These are phyloP conservation scores for Rhynchosporium agropyri DNA, from an alignment of 2,329 filamentous ascomycete species.

Conservation along the genomic window DNA sequence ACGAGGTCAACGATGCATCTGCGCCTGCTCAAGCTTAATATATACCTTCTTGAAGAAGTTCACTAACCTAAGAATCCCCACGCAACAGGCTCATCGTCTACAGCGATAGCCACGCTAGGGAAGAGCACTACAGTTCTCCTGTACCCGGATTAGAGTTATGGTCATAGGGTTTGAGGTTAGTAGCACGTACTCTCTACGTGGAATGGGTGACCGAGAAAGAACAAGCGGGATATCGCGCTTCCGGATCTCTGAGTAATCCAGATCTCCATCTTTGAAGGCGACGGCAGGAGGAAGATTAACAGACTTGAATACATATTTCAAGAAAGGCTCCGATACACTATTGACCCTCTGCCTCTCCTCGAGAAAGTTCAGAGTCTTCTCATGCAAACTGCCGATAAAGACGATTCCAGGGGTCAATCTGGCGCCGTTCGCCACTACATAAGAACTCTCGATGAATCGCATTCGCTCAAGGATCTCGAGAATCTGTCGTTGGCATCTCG, in stretches of 20 bases:
- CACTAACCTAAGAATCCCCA: slow-evolving; percentile 58
- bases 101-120: slow-evolving; percentile 51
- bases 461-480: slow-evolving; percentile 41
- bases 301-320: slow-evolving; percentile 61
- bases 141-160: neutral
- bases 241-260: slow-evolving; percentile 58
- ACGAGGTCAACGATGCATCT: slow-evolving; percentile 62
- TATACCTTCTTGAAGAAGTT: neutral
- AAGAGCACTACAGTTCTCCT: slow-evolving; percentile 49
- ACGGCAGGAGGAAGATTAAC: slow-evolving; percentile 48
- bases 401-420: slow-evolving; percentile 43
- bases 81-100: slow-evolving; percentile 55
- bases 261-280: slow-evolving; percentile 47
- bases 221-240: slow-evolving; percentile 60
- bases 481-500: slow-evolving; percentile 43
- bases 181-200: slow-evolving; percentile 35
- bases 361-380: slow-evolving; percentile 42
- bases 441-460: slow-evolving; percentile 37
- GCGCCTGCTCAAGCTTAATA: slow-evolving; percentile 45
- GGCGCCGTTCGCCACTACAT: slow-evolving; percentile 22
- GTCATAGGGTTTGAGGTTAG: neutral
- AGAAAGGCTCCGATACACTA: slow-evolving; percentile 41
- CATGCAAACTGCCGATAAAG: slow-evolving; percentile 49
- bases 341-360: slow-evolving; percentile 38
- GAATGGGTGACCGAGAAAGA: slow-evolving; percentile 57